Evolutionary conservation across 805 yeast genomes (phyloP).

Genomic region (Spathaspora girioi): DNA sequence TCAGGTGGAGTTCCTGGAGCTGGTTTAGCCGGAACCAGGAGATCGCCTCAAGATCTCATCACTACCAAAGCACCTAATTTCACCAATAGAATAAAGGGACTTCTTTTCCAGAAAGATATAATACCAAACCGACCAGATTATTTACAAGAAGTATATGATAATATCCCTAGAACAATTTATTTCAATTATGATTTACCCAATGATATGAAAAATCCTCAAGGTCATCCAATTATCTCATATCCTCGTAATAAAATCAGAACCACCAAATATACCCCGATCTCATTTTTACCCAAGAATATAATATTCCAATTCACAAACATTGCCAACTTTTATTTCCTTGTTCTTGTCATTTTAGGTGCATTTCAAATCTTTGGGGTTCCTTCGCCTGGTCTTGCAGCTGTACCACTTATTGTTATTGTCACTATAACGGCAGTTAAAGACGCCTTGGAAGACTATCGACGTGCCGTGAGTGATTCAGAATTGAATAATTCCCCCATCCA

Average conservation of each 20-base stretch:
- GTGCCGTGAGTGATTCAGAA: conserved; percentile 62
- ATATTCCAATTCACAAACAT: conserved; percentile 53
- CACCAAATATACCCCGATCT: conserved; percentile 57
- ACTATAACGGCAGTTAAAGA: conserved; percentile 71
- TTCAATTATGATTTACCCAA: conserved; percentile 50
- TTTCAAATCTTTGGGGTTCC: conserved; percentile 72
- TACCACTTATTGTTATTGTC: conserved; percentile 78
- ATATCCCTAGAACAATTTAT: conserved; percentile 42
- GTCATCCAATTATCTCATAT: conserved; percentile 34
- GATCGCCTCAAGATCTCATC: conserved; percentile 12
- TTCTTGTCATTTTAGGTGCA: conserved; percentile 51
- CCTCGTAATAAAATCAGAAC: conserved; percentile 60
- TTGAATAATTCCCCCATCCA: conserved; percentile 65
- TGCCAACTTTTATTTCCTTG: conserved; percentile 57
- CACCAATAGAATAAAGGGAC: conserved; percentile 15
- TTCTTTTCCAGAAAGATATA: conserved; percentile 18
- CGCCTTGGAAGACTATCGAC: conserved; percentile 71
- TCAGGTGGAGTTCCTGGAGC: background rate
- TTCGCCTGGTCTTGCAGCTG: conserved; percentile 71
- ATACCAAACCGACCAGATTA: conserved; percentile 28
- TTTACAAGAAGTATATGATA: conserved; percentile 32
- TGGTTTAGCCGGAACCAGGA: conserved; percentile 1
- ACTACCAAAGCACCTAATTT: conserved; percentile 20
- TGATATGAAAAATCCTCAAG: conserved; percentile 28
- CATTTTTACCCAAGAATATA: conserved; percentile 56